Evolutionary conservation across 371 early-diverging fungal genomes (phyloP), one percentile per base, ranked within the genome.

Genomic region (Phascolomyces articulosus): DNA sequence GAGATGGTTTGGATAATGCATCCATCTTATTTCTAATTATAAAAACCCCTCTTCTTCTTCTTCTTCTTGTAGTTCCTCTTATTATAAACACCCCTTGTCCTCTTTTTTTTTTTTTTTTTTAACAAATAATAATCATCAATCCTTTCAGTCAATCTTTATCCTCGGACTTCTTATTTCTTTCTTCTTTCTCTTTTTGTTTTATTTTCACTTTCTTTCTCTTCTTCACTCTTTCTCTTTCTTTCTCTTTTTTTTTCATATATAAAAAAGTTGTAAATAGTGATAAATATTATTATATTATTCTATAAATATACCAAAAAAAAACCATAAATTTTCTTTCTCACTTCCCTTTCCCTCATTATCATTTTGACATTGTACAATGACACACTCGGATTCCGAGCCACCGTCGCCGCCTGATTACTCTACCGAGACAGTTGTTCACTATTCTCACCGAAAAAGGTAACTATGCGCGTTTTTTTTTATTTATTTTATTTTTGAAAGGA

Each of bases 101-200:
- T n/a, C 51, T n/a, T 3, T 23, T 21, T 59, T 26, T 27, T 26
- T 44, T 24, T 59, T 10, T 47, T 34, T 34, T 34, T 34, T 2
- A 34, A 34, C 6, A 34, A 34, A n/a, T n/a, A n/a, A n/a, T n/a
- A n/a, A n/a, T n/a, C n/a, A n/a, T n/a, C n/a, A n/a, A n/a, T n/a
- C n/a, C n/a, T n/a, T n/a, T n/a, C n/a, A n/a, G n/a, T n/a, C n/a
- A n/a, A n/a, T n/a, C n/a, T n/a, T n/a, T 27, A 51, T 29, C 51
- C 21, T 58, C 72, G 16, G 56, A 62, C 41, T 55, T 74, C 23
- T 67, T 76, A 31, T 24, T 55, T 55, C 29, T 55, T 44, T 54
- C 38, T 41, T 64, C 24, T 58, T 18, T 53, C 53, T 48, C 53
- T 58, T 24, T 53, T 15, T 58, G n/a, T 57, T 38, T 40, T 16